Base-by-base conservation (phyloP, 768 basidiomycete genomes). In the Pleurotus salmoneostramineus region DNA sequence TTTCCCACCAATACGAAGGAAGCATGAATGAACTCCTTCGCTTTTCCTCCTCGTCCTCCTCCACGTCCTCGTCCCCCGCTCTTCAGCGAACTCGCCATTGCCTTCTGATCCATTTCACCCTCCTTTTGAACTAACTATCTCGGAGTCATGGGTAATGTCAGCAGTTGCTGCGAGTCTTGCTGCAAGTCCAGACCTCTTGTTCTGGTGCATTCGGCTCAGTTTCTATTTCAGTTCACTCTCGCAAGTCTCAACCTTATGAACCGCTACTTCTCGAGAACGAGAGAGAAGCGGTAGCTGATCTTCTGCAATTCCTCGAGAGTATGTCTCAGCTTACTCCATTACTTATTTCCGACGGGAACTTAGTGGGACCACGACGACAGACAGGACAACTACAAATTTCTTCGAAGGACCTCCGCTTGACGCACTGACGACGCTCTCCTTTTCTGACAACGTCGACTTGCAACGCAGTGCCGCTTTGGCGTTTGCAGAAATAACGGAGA, bases 401-500 rank as follows among this genome's bases (percentile, higher is more conserved):
- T 99, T 98, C 78, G 81, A 84, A 52, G 97, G 96, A 56, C 85
- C 88, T 14, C 96, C 97, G 15, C 87, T 99, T 58, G 81, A 88
- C 54, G 95, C 97, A 40, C 78, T 99, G 57, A 98, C 96, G 10
- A 98, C 94, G 51, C 89, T 99, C 61, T 96, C 95, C 21, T 99
- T 98, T 78, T 95, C 92, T 17, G 97, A 98, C 76, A 99, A 99
- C 75, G 96, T 99, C 63, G 97, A 98, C 76, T 82, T 99, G 15
- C 97, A 99, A 77, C 86, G 97, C 50, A 96, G 93, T 62, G 97
- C 97, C 2, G 97, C 97, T 3, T 83, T 99, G 45, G 97, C 97
- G 0, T 99, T 98, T 68, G 97, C 97, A 37, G 97, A 99, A 73
- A 99, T 99, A 60, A 99, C 97, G 21, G 97, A 99, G 78, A 98